Evolutionary conservation across 768 basidiomycete genomes (phyloP).

Genomic region (Phanerochaete sordida): DNA sequence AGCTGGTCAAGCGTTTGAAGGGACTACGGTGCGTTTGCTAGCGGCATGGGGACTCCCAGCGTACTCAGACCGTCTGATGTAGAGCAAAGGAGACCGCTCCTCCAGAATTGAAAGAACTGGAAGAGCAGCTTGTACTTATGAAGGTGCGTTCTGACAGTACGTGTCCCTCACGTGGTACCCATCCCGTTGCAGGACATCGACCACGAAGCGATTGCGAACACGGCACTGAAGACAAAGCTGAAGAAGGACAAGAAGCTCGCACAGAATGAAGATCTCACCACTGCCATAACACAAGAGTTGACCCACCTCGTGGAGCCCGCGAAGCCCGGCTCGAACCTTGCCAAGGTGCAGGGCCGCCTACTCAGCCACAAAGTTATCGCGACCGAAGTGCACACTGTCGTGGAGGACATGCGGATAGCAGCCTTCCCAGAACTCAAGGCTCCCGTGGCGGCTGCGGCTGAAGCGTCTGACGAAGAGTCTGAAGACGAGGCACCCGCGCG

Average conservation of each 20-base stretch:
- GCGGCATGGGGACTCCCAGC: background rate
- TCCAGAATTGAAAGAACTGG: slow-evolving; percentile 46
- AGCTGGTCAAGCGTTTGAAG: slow-evolving; percentile 80
- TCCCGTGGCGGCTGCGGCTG: slow-evolving; percentile 15
- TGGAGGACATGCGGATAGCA: slow-evolving; percentile 29
- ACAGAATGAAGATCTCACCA: slow-evolving; percentile 42
- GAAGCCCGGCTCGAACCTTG: slow-evolving; percentile 38
- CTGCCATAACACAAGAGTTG: slow-evolving; percentile 45
- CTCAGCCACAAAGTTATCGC: slow-evolving; percentile 77
- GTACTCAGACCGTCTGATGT: background rate
- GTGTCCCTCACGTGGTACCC: too few species aligned
- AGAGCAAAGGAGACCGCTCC: slow-evolving; percentile 33
- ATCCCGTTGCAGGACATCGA: slow-evolving; percentile 49
- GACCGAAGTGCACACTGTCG: slow-evolving; percentile 45
- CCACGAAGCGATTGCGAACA: slow-evolving; percentile 54
- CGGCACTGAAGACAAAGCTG: slow-evolving; percentile 69
- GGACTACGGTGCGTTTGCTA: slow-evolving; percentile 46
- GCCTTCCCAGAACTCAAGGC: slow-evolving; percentile 37
- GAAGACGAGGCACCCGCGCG: slow-evolving; percentile 26
- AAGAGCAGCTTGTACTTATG: slow-evolving; percentile 55
- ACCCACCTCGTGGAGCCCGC: slow-evolving; percentile 31
- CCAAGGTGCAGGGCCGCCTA: slow-evolving; percentile 68
- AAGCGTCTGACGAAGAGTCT: slow-evolving; percentile 18
- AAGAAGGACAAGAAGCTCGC: slow-evolving; percentile 66
- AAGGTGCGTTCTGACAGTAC: slow-evolving; percentile 46